Base-by-base conservation (phyloP, 306 rosid genomes). In the Cucurbita ficifolia region DNA sequence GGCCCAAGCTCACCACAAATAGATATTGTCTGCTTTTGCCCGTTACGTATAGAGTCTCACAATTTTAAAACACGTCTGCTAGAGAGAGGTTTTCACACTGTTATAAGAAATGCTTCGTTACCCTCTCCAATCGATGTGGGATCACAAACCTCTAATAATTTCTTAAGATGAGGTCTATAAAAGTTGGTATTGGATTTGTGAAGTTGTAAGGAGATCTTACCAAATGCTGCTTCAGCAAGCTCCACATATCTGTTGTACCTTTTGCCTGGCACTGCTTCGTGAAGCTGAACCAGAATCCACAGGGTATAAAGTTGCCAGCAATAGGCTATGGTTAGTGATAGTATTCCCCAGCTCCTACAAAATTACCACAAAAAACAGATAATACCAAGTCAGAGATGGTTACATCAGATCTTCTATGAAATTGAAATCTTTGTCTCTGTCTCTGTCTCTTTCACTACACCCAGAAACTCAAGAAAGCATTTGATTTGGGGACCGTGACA, bases 171-270 rank as follows among this genome's bases (percentile, higher is more conserved):
- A 52, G 18, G 24, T 52, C 57, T n/a, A 52, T 19, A 21, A 54
- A 54, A 19, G 1, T 7, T 18, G 58, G 8, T 18, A 8, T 21
- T 59, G 33, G 43, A 33, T 13, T 33, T 29, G 65, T 29, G 19
- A 13, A 60, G 62, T 54, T 16, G 43, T 1, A 60, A 2, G 24
- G 5, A 29, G 50, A 39, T 53, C 87, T 84, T 85, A 94, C 99
- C 99, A 74, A 94, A 94, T 72, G 99, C 99, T n/a, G 99, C 99
- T 78, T 91, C 91, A 13, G 99, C 96, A 40, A 94, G 92, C 85
- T 94, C 99, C 75, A 94, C 96, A 75, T 91, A 94, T 87, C 99
- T 81, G 85, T 91, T 94, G 86, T 94, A 94, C 81, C 99, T 87
- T 89, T 91, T 91, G 50, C 99, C 99, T 1, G 99, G 99, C 57